phyloP scores from a whole-genome alignment of 2,329 filamentous ascomycete genomes.

The Aureobasidium sp. region DNA sequence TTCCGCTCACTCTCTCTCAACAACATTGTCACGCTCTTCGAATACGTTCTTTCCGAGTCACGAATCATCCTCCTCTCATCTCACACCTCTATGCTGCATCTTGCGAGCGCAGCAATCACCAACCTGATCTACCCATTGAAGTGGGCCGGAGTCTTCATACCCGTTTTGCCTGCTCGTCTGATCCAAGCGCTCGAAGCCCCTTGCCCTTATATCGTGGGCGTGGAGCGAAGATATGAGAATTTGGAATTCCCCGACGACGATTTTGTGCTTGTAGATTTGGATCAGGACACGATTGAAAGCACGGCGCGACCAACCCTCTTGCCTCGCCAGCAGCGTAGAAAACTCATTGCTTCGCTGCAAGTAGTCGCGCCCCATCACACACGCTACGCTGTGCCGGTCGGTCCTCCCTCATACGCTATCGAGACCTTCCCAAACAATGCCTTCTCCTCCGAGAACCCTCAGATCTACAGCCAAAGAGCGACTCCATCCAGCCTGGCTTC shows the following conservation, averaged over 20 bases:
- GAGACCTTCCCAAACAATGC: constrained; percentile 88
- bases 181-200: constrained; percentile 88
- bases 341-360: constrained; percentile 81
- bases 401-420: constrained; percentile 84
- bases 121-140: constrained; percentile 83
- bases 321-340: constrained; percentile 82
- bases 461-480: constrained; percentile 68
- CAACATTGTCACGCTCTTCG: constrained; percentile 86
- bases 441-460: constrained; percentile 78
- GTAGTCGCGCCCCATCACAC: constrained; percentile 83
- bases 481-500: constrained; percentile 68
- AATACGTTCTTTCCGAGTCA: constrained; percentile 87
- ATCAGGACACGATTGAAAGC: constrained; percentile 82
- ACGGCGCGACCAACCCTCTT: constrained; percentile 70
- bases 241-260: constrained; percentile 88
- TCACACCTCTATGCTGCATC: constrained; percentile 90
- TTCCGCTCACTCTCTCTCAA: constrained; percentile 85
- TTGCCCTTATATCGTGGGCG: constrained; percentile 93
- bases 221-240: constrained; percentile 84
- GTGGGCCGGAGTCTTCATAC: constrained; percentile 93
- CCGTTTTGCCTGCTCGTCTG: constrained; percentile 77
- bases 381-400: constrained; percentile 77
- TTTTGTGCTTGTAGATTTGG: constrained; percentile 89
- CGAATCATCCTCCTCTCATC: constrained; percentile 94
- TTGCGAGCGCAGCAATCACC: constrained; percentile 80